A percentile compares a stretch with the other conserved stretches of the same genome.
Evolutionary conservation across 768 basidiomycete genomes (phyloP).

Genomic region (Agrocybe pediades): DNA sequence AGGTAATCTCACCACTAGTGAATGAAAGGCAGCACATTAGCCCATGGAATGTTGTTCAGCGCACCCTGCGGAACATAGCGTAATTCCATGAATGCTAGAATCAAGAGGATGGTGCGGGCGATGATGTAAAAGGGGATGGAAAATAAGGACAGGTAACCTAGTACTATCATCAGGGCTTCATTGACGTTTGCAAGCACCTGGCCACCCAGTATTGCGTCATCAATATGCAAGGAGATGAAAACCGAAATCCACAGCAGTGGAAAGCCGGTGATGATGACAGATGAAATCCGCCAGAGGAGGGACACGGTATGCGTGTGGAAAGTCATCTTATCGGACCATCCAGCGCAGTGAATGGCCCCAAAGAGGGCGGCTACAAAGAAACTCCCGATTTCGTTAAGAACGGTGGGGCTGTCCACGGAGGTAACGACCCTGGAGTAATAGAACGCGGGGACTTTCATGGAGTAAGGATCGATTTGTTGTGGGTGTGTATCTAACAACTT

Average conservation of each 20-base stretch:
- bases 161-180: background rate
- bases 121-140: background rate
- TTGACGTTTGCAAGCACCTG: background rate
- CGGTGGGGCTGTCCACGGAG: too few relatives aligned
- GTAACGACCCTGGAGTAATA: too few relatives aligned
- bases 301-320: background rate
- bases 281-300: constrained; percentile 4
- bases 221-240: background rate
- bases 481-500: too few relatives aligned
- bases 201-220: background rate
- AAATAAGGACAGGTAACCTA: background rate
- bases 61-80: background rate
- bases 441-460: too few relatives aligned
- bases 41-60: too few relatives aligned
- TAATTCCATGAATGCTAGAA: background rate
- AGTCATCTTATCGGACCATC: background rate
- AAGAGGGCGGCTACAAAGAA: constrained; percentile 2
- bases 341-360: constrained; percentile 9
- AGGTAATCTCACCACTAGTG: too few relatives aligned
- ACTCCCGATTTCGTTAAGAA: too few relatives aligned
- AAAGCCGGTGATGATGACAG: background rate
- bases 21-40: too few relatives aligned
- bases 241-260: background rate
- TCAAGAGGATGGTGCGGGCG: background rate
- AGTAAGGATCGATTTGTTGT: too few relatives aligned